These are phyloP conservation scores for Hymenoscyphus fructigenus DNA, from an alignment of 2,329 filamentous ascomycete genomes.

Conservation along the genomic window DNA sequence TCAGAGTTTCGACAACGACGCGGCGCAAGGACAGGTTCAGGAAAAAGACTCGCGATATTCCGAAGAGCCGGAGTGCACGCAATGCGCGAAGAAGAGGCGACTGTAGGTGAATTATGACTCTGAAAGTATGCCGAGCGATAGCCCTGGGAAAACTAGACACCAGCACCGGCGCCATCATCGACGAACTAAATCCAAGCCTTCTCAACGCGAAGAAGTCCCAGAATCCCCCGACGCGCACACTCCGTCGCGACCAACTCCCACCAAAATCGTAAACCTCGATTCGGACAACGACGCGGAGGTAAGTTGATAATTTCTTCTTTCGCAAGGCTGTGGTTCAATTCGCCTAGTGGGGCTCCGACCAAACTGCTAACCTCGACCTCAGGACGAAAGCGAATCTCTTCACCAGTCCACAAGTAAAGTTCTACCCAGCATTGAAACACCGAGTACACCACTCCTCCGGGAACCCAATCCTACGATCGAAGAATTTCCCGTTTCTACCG, in stretches of 20 bases:
- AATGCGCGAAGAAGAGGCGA: conserved; percentile 4
- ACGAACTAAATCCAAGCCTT: neutral
- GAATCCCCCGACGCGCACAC: neutral
- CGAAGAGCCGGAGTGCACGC: neutral
- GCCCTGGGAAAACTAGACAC: neutral
- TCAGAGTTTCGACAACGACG: neutral
- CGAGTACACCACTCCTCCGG: neutral
- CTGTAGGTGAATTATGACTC: neutral
- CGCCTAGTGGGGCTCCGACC: conserved; percentile 4
- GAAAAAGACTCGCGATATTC: neutral
- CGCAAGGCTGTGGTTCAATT: conserved; percentile 3
- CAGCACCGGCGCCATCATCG: neutral
- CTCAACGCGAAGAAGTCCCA: neutral
- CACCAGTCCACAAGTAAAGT: neutral
- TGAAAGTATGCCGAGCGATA: conserved; percentile 2
- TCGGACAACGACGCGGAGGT: conserved; percentile 4
- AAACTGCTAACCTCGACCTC: conserved; percentile 9
- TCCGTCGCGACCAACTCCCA: neutral
- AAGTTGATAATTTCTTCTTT: neutral
- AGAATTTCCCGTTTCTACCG: neutral
- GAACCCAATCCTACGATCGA: neutral
- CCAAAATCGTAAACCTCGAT: neutral
- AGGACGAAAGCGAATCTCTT: conserved; percentile 2
- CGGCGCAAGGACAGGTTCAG: neutral
- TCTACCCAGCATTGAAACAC: neutral